These are phyloP conservation scores for Trichosporon asahii DNA, from an alignment of 1,284 basidiomycete species.

Conservation along the genomic window DNA sequence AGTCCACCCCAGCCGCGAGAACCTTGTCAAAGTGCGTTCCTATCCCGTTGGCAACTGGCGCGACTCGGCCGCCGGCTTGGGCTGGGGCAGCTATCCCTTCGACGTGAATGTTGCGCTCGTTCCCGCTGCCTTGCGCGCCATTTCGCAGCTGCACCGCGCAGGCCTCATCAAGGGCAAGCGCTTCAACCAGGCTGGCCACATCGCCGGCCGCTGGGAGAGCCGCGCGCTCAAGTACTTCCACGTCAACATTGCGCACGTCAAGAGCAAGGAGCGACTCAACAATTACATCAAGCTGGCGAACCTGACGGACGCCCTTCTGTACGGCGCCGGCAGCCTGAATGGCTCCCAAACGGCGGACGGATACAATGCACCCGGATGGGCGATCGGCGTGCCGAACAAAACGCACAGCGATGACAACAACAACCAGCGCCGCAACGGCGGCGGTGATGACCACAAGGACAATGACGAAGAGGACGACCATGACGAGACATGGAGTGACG, in stretches of 20 bases:
- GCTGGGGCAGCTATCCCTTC: slow-evolving; percentile 56
- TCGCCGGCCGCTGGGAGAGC: slow-evolving; percentile 53
- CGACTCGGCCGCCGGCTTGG: slow-evolving; percentile 56
- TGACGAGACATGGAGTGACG: not conserved
- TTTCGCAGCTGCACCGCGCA: slow-evolving; percentile 48
- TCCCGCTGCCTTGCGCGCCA: slow-evolving; percentile 56
- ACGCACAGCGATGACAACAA: not conserved
- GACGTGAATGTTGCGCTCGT: slow-evolving; percentile 58
- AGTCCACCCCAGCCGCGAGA: slow-evolving; percentile 39
- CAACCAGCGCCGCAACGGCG: not conserved
- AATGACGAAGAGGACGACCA: not conserved
- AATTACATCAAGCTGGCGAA: slow-evolving; percentile 53
- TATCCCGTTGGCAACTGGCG: slow-evolving; percentile 56
- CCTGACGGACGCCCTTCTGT: slow-evolving; percentile 45
- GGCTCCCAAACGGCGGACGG: slow-evolving; percentile 20
- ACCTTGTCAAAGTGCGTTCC: slow-evolving; percentile 49
- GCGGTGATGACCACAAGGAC: not conserved
- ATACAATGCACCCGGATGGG: slow-evolving; percentile 3
- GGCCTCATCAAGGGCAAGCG: slow-evolving; percentile 45
- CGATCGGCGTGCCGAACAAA: not conserved
- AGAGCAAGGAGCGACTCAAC: slow-evolving; percentile 48
- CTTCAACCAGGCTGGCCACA: slow-evolving; percentile 42
- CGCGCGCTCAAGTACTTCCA: slow-evolving; percentile 54
- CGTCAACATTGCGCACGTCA: slow-evolving; percentile 46
- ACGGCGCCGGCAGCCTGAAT: slow-evolving; percentile 31